phyloP scores from a whole-genome alignment of 768 basidiomycete genomes.

The Scleroderma citrinum region DNA sequence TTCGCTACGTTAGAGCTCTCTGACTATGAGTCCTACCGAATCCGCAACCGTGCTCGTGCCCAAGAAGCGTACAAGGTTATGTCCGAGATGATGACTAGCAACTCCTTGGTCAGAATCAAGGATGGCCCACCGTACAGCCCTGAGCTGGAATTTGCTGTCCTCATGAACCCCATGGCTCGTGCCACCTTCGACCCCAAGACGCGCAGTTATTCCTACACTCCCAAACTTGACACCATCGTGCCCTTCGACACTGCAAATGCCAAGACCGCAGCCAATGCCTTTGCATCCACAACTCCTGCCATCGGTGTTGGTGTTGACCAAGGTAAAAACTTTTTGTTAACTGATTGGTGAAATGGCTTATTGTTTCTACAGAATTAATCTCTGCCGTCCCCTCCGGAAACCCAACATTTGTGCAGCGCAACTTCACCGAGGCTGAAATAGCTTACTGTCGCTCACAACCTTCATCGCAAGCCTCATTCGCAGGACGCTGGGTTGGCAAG shows the following conservation, averaged over 20 bases:
- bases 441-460: constrained; percentile 85
- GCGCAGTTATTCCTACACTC: constrained; percentile 76
- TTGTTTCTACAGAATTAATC: constrained; percentile 65
- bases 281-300: constrained; percentile 35
- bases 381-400: constrained; percentile 88
- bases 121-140: constrained; percentile 82
- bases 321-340: constrained; percentile 41
- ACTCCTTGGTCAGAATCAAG: constrained; percentile 92
- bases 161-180: constrained; percentile 92
- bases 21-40: constrained; percentile 73
- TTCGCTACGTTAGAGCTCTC: constrained; percentile 77
- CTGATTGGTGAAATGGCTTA: neutral
- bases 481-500: constrained; percentile 96
- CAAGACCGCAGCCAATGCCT: constrained; percentile 47
- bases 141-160: constrained; percentile 81
- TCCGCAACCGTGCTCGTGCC: constrained; percentile 58
- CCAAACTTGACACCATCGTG: constrained; percentile 48
- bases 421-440: constrained; percentile 89
- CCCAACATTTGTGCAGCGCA: constrained; percentile 79
- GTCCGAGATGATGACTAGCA: constrained; percentile 94
- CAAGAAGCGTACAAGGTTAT: constrained; percentile 80
- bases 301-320: constrained; percentile 87
- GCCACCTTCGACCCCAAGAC: constrained; percentile 76
- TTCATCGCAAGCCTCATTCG: constrained; percentile 84
- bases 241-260: constrained; percentile 63